A percentile compares a stretch with the other conserved stretches of the same genome.
These are phyloP conservation scores for Penicillium sp. DNA, from an alignment of 2,329 filamentous ascomycete species.

Conservation along the genomic window DNA sequence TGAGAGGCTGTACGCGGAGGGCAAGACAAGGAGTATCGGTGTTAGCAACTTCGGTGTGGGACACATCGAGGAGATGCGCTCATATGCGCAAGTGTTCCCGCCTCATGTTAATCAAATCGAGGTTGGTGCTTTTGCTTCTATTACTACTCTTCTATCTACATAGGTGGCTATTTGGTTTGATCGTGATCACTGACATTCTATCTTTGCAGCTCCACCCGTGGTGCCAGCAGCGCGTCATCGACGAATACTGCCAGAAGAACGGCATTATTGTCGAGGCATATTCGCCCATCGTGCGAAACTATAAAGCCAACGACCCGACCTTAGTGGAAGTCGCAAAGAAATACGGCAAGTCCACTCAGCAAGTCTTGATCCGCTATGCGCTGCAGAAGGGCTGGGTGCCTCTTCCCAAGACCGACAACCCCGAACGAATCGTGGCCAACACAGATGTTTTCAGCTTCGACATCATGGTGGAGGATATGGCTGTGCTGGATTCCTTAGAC, in stretches of 20 bases:
- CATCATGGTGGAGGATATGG: conserved; percentile 59
- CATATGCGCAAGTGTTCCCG: conserved; percentile 65
- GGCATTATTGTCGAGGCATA: conserved; percentile 57
- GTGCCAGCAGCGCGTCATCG: conserved; percentile 63
- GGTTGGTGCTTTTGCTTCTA: conserved; percentile 46
- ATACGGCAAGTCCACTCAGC: conserved; percentile 70
- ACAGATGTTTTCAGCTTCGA: conserved; percentile 62
- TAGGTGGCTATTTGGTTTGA: neutral
- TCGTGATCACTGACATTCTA: conserved; percentile 17
- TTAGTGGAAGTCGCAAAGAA: conserved; percentile 67
- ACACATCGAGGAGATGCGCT: conserved; percentile 68
- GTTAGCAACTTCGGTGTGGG: conserved; percentile 70
- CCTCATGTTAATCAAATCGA: conserved; percentile 74
- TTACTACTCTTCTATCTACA: neutral
- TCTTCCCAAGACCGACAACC: conserved; percentile 71
- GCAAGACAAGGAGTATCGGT: conserved; percentile 64
- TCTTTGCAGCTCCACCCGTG: conserved; percentile 65
- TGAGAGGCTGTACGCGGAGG: conserved; percentile 61
- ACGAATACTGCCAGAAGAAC: conserved; percentile 55
- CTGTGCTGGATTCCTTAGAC: conserved; percentile 52
- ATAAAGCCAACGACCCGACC: conserved; percentile 68
- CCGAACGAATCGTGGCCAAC: conserved; percentile 66
- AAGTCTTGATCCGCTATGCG: conserved; percentile 78
- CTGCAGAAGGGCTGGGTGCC: conserved; percentile 75
- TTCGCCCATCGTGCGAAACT: conserved; percentile 60